These are phyloP conservation scores for Ceratocystis huliohia DNA, from an alignment of 2,329 filamentous ascomycete species.

Conservation along the genomic window DNA sequence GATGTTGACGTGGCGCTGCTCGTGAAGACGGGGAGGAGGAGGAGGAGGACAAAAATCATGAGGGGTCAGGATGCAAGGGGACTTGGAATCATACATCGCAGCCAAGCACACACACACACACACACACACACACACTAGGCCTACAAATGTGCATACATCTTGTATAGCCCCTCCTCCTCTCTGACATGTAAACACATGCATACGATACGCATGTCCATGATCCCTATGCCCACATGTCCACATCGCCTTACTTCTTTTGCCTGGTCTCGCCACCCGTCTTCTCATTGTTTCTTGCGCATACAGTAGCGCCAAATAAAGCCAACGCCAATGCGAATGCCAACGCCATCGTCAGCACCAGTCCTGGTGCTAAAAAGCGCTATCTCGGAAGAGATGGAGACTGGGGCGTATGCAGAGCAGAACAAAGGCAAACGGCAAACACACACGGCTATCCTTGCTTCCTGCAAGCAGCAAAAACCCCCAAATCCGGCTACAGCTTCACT, in stretches of 20 bases:
- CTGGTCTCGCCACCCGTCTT: background rate
- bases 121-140: no score
- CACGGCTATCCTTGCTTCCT: background rate
- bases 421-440: background rate
- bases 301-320: background rate
- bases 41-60: no score
- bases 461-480: background rate
- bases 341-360: no score
- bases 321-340: background rate
- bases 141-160: no score
- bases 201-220: no score
- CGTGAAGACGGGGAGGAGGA: background rate
- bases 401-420: background rate
- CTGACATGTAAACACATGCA: no score
- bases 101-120: background rate
- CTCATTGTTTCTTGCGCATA: background rate
- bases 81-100: background rate
- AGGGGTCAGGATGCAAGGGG: background rate
- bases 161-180: no score
- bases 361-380: background rate
- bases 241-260: background rate
- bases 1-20: conserved; percentile 2
- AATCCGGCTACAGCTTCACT: conserved; percentile 4
- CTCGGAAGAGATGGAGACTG: conserved; percentile 8
- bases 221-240: no score